Evolutionary conservation across 2,329 filamentous ascomycete genomes (phyloP), one percentile per base, ranked within the genome.

Genomic region (Cladosporium sp.): DNA sequence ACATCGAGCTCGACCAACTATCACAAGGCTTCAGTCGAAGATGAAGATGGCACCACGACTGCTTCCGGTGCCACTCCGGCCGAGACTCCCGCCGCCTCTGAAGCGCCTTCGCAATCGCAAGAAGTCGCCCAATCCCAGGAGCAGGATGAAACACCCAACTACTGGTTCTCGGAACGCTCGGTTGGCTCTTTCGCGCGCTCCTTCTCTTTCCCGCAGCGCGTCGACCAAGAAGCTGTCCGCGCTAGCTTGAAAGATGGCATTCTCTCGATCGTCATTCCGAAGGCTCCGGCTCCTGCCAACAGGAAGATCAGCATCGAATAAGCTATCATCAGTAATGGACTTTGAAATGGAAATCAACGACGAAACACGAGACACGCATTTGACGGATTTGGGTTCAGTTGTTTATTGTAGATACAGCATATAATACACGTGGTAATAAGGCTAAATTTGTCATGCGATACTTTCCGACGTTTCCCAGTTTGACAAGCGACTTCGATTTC

Each of bases 161-260:
- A 86, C 80, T 93, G 89, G 89, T 77, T 84, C 57, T 79, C 75
- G 55, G 84, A 87, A 71, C 82, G 84, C 65, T 79, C 77, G 0
- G 75, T 84, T 12, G 84, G 84, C 63, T 78, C 82, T 56, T 87
- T 87, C 74, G 78, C 81, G 60, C 79, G 84, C 66, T 77, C 75
- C 50, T 86, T 87, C 72, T 76, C 73, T 60, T 86, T 87, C 76
- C 82, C 84, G 1, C 72, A 74, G 2, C 74, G 79, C 34, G 80
- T 87, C 52, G 78, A 85, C 63, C 83, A 85, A 67, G 83, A 86
- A 34, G 75, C 72, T n/a, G 84, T 86, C 65, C 84, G 80, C 73
- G 84, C 84, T 19, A 81, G 73, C 55, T 69, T 87, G 70, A 85
- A 82, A 75, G 80, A 86, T 65, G 84, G 84, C 11, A 78, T 87